Percentiles rank a stretch among this genome's conserved stretches.
phyloP scores from a whole-genome alignment of 768 basidiomycete species.

The Mycena chlorophos region DNA sequence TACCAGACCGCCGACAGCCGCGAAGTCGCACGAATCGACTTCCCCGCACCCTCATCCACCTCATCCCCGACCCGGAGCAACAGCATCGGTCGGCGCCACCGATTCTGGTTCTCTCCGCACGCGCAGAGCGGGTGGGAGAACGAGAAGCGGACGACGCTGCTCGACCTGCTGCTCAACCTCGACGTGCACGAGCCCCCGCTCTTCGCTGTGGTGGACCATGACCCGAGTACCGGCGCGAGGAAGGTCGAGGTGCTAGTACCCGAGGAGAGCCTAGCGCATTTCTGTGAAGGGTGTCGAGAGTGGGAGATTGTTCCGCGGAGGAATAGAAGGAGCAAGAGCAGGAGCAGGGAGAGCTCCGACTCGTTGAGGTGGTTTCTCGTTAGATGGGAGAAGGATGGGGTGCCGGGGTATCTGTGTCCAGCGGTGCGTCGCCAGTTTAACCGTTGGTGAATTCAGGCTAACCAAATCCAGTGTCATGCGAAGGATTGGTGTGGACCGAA shows the following conservation, averaged over 20 bases:
- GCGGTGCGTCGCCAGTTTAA: conserved; percentile 6
- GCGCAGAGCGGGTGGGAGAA: conserved; percentile 22
- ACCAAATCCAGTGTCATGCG: conserved; percentile 18
- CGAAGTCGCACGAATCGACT: conserved; percentile 20
- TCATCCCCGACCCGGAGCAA: background rate
- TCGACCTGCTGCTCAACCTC: conserved; percentile 18
- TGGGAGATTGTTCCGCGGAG: conserved; percentile 20
- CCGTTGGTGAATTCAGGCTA: background rate
- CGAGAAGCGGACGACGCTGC: conserved; percentile 13
- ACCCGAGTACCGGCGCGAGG: background rate
- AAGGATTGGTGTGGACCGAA: conserved; percentile 19
- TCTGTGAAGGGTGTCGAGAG: conserved; percentile 16
- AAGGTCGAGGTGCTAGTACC: conserved; percentile 22
- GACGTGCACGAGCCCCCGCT: conserved; percentile 15
- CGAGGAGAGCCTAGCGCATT: conserved; percentile 15
- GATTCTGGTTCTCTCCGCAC: conserved; percentile 21
- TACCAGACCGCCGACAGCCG: conserved; percentile 20
- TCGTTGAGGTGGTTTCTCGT: conserved; percentile 17
- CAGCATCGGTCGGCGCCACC: conserved; percentile 7
- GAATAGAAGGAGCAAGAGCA: conserved; percentile 2
- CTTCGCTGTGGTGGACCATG: conserved; percentile 17
- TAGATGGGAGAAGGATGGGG: background rate
- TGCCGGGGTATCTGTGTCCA: conserved; percentile 23
- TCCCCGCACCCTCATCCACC: background rate
- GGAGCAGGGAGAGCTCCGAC: no score